phyloP scores from a whole-genome alignment of 1,139 yeast species.

The Debaryomycetaceae sp. region DNA sequence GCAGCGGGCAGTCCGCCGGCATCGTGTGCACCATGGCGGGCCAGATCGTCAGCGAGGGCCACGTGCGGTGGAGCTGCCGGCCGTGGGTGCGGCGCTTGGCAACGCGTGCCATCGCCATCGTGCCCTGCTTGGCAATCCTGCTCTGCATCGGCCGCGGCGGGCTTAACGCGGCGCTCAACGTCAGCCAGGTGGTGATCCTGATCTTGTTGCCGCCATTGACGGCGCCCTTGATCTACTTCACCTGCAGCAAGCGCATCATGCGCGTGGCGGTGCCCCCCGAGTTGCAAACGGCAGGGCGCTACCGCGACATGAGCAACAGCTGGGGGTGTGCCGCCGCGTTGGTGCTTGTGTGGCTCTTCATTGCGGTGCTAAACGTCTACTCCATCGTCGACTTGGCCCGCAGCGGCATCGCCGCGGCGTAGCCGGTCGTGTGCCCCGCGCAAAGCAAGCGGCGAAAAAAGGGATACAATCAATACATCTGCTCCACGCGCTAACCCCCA shows the following conservation, averaged over 20 bases:
- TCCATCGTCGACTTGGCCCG: slow-evolving; percentile 61
- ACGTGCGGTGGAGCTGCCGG: slow-evolving; percentile 64
- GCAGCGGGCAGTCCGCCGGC: slow-evolving; percentile 81
- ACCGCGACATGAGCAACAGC: slow-evolving; percentile 53
- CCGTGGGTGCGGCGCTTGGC: slow-evolving; percentile 77
- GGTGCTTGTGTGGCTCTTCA: slow-evolving; percentile 57
- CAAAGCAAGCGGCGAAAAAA: not conserved
- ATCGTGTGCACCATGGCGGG: slow-evolving; percentile 87
- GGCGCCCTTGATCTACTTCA: slow-evolving; percentile 74
- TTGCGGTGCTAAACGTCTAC: slow-evolving; percentile 61
- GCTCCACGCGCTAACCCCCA: not conserved
- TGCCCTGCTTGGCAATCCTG: slow-evolving; percentile 68
- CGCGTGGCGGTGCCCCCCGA: slow-evolving; percentile 31
- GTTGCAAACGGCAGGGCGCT: slow-evolving; percentile 15
- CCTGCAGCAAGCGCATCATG: slow-evolving; percentile 64
- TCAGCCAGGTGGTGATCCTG: slow-evolving; percentile 73
- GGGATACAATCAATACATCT: not conserved
- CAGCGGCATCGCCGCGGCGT: slow-evolving; percentile 27
- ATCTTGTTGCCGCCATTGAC: slow-evolving; percentile 68
- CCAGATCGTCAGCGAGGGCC: slow-evolving; percentile 81
- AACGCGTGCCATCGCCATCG: slow-evolving; percentile 65
- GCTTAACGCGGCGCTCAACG: slow-evolving; percentile 59
- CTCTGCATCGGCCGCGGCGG: slow-evolving; percentile 63
- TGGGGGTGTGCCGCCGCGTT: slow-evolving; percentile 53
- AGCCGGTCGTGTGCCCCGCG: not conserved